Evolutionary conservation across 805 yeast species (phyloP).

Genomic region (baker's yeast (Saccharomyces cerevisiae)): DNA sequence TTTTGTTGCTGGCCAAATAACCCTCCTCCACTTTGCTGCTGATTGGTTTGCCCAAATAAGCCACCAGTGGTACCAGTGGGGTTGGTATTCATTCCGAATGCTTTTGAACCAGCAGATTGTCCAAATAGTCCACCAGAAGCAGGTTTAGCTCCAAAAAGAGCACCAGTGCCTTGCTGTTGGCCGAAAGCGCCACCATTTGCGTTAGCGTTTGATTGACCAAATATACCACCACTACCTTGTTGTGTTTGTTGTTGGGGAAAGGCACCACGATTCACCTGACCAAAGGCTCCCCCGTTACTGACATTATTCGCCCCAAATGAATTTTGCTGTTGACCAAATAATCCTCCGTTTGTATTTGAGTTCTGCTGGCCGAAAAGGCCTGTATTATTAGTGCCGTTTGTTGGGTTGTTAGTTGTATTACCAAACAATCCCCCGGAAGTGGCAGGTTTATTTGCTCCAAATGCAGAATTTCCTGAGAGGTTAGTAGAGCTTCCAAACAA

Average conservation of each 20-base stretch:
- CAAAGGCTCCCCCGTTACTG: conserved; percentile 23
- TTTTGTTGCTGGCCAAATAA: conserved; percentile 16
- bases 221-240: conserved; percentile 18
- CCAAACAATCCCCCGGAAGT: conserved; percentile 12
- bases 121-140: conserved; percentile 29
- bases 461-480: neutral
- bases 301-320: conserved; percentile 11
- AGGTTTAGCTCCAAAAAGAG: conserved; percentile 26
- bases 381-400: conserved; percentile 1
- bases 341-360: conserved; percentile 5
- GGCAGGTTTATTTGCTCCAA: conserved; percentile 5
- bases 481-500: neutral
- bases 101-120: conserved; percentile 13
- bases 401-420: neutral
- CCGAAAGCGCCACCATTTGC: conserved; percentile 3
- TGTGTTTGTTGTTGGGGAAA: neutral
- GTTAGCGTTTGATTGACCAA: conserved; percentile 20
- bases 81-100: conserved; percentile 33
- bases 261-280: conserved; percentile 5
- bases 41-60: conserved; percentile 26
- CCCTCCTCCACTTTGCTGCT: conserved; percentile 15
- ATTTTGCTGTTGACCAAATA: conserved; percentile 14
- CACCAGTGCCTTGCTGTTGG: conserved; percentile 11
- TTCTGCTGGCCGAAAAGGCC: conserved; percentile 22
- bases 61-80: conserved; percentile 31